phyloP scores from a whole-genome alignment of 1,284 basidiomycete genomes.

The Cutaneotrichosporon mucoides region DNA sequence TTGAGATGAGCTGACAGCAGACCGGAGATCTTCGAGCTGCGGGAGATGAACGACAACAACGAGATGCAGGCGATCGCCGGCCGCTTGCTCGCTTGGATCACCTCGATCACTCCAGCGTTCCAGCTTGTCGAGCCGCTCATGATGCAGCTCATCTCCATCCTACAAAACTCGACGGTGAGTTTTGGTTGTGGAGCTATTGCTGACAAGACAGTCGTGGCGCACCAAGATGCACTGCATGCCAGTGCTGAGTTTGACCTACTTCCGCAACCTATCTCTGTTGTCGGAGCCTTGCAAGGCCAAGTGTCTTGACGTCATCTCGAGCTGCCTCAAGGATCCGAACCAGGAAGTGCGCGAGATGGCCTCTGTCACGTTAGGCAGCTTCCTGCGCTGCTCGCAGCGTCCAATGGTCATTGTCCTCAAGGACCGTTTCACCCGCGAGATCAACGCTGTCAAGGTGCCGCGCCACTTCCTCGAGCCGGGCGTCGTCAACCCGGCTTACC shows the following conservation, averaged over 20 bases:
- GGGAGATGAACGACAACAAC: constrained; percentile 49
- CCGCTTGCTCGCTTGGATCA: constrained; percentile 49
- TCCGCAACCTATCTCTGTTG: constrained; percentile 67
- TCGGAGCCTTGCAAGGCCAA: constrained; percentile 62
- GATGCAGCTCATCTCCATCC: constrained; percentile 45
- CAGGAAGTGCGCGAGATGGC: constrained; percentile 92
- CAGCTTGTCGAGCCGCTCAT: constrained; percentile 51
- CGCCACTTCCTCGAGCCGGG: constrained; percentile 58
- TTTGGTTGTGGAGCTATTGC: background rate
- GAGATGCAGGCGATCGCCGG: constrained; percentile 49
- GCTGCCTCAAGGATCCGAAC: constrained; percentile 80
- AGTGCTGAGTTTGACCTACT: constrained; percentile 49
- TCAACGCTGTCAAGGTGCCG: constrained; percentile 64
- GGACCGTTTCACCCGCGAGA: constrained; percentile 71
- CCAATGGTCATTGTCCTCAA: constrained; percentile 81
- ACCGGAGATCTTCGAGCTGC: constrained; percentile 48
- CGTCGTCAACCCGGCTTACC: constrained; percentile 60
- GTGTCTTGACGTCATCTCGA: constrained; percentile 60
- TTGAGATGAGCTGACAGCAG: constrained; percentile 17
- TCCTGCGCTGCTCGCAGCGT: constrained; percentile 88
- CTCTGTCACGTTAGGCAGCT: constrained; percentile 80
- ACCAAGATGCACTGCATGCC: constrained; percentile 53
- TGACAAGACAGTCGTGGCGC: constrained; percentile 48
- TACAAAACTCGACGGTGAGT: constrained; percentile 47
- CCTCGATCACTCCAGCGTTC: constrained; percentile 51